These are phyloP conservation scores for Isabelozyma gotoi DNA, from an alignment of 805 yeast genomes.

Conservation along the genomic window DNA sequence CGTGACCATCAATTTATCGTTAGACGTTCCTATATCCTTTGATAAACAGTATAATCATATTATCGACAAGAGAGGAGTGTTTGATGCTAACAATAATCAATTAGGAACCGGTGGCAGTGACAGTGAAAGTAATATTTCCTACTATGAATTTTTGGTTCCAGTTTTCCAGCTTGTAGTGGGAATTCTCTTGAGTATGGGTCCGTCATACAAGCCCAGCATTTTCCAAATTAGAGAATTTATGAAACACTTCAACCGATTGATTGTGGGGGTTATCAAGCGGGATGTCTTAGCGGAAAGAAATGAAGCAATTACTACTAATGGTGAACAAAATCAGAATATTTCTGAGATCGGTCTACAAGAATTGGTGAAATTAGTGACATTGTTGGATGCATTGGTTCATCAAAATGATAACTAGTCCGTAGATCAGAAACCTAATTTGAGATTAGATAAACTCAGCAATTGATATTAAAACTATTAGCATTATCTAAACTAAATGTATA, in stretches of 20 bases:
- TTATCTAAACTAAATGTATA: no score
- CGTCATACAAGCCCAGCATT: constrained; percentile 63
- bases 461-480: no score
- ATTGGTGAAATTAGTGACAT: constrained; percentile 54
- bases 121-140: constrained; percentile 39
- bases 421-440: not conserved
- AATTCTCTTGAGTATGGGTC: constrained; percentile 71
- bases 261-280: constrained; percentile 62
- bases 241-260: constrained; percentile 50
- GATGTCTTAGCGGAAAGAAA: constrained; percentile 41
- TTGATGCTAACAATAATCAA: constrained; percentile 6
- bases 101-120: no score
- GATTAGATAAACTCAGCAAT: no score
- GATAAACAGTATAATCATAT: constrained; percentile 17
- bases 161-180: constrained; percentile 71
- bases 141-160: constrained; percentile 70
- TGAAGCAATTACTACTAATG: constrained; percentile 9
- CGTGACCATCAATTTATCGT: constrained; percentile 45
- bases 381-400: constrained; percentile 46
- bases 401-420: constrained; percentile 2
- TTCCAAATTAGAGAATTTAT: constrained; percentile 52
- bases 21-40: constrained; percentile 48
- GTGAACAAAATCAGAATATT: constrained; percentile 23
- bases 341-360: constrained; percentile 44
- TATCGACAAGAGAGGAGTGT: constrained; percentile 8